Base-by-base conservation (phyloP, 768 basidiomycete genomes). In the Hydnomerulius pinastri region DNA sequence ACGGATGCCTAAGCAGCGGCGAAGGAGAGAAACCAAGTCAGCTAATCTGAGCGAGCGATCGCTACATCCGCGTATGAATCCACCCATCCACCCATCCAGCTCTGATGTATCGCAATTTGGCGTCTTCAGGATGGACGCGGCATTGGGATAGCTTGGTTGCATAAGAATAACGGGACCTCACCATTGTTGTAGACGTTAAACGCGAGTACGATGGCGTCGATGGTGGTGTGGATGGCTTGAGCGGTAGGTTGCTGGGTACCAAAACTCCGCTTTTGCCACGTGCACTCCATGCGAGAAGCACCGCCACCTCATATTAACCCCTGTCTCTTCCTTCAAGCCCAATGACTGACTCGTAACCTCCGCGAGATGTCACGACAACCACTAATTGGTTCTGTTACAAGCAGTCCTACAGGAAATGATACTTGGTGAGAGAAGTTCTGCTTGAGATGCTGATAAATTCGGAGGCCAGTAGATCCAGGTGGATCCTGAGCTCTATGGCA, bases 1-100 rank as follows among this genome's bases (percentile, higher is more conserved):
- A 69, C 52, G 65, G 80, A 73, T 67, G 80, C 78, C 80, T 79
- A 54, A 39, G 7, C 4, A 43, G 30, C 27, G 43, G 37, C 11
- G 9, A 18, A 24, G 6, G 28, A 36, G 3, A 24, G 25, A 28
- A n/a, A 25, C 6, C 28, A 30, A 2, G 62, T 66, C 32, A 69
- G 62, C 39, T 2, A 39, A 23, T 23, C 8, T 41, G 43, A 47
- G 27, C 48, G 25, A 29, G 17, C 0, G 11, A 40, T 11, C 41
- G 32, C n/a, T 46, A 28, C 45, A 29, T 33, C 21, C 18, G 28
- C 13, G 40, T 43, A 25, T 43, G 43, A 55, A 64, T 61, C 62
- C 48, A 4, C 15, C 4, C 17, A 42, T 35, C 28, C 33, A 10
- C 17, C 45, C 57, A 67, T 62, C 65, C 65, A 56, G 24, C 67